Evolutionary conservation across 163 green algal genomes (phyloP).

Genomic region (Chloromonas sp.): DNA sequence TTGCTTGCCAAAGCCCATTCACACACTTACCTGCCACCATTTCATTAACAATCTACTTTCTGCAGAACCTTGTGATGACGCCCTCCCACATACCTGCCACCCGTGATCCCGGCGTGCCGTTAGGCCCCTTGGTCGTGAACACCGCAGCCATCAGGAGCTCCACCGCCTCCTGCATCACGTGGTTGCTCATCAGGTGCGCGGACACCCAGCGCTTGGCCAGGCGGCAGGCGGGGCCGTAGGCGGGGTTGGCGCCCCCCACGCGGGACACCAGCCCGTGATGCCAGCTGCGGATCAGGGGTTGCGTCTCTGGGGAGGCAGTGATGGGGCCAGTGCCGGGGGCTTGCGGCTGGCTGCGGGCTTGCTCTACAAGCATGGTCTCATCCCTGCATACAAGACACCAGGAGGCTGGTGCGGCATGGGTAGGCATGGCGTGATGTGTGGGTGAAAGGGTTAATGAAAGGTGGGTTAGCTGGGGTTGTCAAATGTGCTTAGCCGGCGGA

Average conservation of each 20-base stretch:
- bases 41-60: not conserved
- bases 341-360: too few species aligned
- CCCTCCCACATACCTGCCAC: conserved; percentile 30
- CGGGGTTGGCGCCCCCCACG: conserved; percentile 42
- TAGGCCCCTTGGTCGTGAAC: conserved; percentile 22
- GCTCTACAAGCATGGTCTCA: conserved; percentile 16
- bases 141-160: conserved; percentile 64
- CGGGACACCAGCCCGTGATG: conserved; percentile 58
- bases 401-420: not conserved
- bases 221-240: conserved; percentile 44
- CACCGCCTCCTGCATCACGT: conserved; percentile 54
- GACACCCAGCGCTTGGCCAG: conserved; percentile 61
- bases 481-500: too few species aligned
- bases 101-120: conserved; percentile 27
- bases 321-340: not conserved
- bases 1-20: not conserved
- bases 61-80: not conserved
- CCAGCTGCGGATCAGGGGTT: conserved; percentile 28
- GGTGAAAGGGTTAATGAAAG: too few species aligned
- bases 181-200: conserved; percentile 59
- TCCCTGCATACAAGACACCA: conserved; percentile 13
- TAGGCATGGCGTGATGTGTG: not conserved
- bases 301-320: not conserved
- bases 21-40: not conserved
- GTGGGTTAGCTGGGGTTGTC: too few species aligned